These are phyloP conservation scores for Aureobasidium sp. DNA, from an alignment of 2,329 filamentous ascomycete species.

Conservation along the genomic window DNA sequence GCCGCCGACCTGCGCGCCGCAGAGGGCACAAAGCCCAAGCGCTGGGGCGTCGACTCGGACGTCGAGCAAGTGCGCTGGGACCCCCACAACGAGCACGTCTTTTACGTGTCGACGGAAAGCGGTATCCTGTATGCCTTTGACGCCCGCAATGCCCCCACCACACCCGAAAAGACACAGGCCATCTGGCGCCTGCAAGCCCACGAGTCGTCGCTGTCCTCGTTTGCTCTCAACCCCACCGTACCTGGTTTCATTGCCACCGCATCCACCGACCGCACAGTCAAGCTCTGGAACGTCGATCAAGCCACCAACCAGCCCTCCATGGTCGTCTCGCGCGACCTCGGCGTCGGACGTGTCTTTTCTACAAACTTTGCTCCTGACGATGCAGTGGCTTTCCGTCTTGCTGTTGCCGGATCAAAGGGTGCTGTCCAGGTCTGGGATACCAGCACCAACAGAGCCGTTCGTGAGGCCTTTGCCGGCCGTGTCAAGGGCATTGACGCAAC, in stretches of 20 bases:
- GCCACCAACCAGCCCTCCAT: constrained; percentile 64
- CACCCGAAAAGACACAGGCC: constrained; percentile 68
- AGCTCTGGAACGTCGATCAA: constrained; percentile 76
- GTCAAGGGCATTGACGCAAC: constrained; percentile 38
- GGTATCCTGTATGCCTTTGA: constrained; percentile 92
- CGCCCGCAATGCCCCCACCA: constrained; percentile 63
- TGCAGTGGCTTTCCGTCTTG: constrained; percentile 84
- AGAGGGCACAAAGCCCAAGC: constrained; percentile 62
- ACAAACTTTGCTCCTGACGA: constrained; percentile 82
- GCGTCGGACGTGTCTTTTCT: constrained; percentile 91
- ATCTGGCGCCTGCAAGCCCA: constrained; percentile 95
- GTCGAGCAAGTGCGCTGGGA: constrained; percentile 92
- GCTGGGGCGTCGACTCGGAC: constrained; percentile 92
- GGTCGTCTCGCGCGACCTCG: constrained; percentile 84
- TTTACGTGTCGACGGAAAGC: constrained; percentile 86
- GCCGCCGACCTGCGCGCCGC: constrained; percentile 95
- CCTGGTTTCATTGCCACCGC: constrained; percentile 91
- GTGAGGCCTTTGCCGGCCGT: constrained; percentile 70
- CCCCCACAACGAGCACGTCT: constrained; percentile 83
- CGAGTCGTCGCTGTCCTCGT: constrained; percentile 82
- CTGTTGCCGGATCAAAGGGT: constrained; percentile 91
- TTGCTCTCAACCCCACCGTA: constrained; percentile 83
- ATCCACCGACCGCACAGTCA: constrained; percentile 88
- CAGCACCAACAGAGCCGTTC: constrained; percentile 80
- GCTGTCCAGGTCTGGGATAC: constrained; percentile 94